Conservation (phyloP, 1,139 yeast genomes). For the Groenewaldozyma auringiensis region DNA sequence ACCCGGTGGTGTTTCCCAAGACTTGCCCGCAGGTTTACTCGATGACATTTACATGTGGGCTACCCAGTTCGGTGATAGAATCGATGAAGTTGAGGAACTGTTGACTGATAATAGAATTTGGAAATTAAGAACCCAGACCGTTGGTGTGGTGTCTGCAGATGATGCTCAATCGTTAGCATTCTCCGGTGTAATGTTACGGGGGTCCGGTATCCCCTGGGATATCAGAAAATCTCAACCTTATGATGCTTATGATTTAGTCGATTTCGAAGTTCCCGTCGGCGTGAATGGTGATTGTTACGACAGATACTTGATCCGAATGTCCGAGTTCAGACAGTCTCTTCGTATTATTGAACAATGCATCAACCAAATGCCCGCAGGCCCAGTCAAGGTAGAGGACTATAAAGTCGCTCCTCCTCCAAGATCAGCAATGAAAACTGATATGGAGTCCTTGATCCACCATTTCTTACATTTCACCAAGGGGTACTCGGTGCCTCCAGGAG, state of each 20-base stretch:
- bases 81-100: slow-evolving; percentile 86
- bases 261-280: slow-evolving; percentile 83
- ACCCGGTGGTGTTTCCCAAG: slow-evolving; percentile 92
- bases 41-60: slow-evolving; percentile 97
- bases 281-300: slow-evolving; percentile 87
- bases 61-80: slow-evolving; percentile 87
- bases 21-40: slow-evolving; percentile 74
- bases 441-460: slow-evolving; percentile 89
- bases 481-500: slow-evolving; percentile 83
- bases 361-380: slow-evolving; percentile 89
- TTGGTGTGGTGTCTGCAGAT: slow-evolving; percentile 76
- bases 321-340: slow-evolving; percentile 85
- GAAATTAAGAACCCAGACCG: slow-evolving; percentile 79
- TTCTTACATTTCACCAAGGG: slow-evolving; percentile 85
- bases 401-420: slow-evolving; percentile 82
- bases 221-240: slow-evolving; percentile 83
- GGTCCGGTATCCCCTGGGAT: slow-evolving; percentile 84
- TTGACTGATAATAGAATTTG: slow-evolving; percentile 88
- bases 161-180: slow-evolving; percentile 78
- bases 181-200: slow-evolving; percentile 86
- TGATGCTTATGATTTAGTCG: slow-evolving; percentile 82
- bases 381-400: slow-evolving; percentile 85
- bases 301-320: slow-evolving; percentile 81
- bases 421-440: slow-evolving; percentile 77
- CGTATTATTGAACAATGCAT: slow-evolving; percentile 86